These are phyloP conservation scores for Apiospora rasikravindrae DNA, from an alignment of 2,329 filamentous ascomycete genomes.

Conservation along the genomic window DNA sequence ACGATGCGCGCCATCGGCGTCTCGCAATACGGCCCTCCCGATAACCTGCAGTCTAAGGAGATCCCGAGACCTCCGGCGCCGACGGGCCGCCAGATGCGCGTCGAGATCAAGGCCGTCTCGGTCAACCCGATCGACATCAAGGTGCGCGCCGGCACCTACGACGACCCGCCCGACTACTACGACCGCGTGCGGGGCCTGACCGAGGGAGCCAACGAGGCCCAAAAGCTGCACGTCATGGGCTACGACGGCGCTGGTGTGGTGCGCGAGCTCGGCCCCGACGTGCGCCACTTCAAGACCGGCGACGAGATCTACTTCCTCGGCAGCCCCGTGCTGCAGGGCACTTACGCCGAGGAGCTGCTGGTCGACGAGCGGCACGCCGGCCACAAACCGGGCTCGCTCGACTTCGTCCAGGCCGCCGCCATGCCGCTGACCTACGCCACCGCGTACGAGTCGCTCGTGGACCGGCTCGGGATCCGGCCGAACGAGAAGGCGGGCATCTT, in stretches of 20 bases:
- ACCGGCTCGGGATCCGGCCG: constrained; percentile 39
- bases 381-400: constrained; percentile 44
- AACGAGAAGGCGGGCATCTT: constrained; percentile 45
- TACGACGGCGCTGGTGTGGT: constrained; percentile 49
- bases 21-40: constrained; percentile 29
- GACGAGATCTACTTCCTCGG: constrained; percentile 51
- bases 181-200: constrained; percentile 33
- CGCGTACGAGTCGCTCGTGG: constrained; percentile 49
- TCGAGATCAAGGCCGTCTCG: constrained; percentile 38
- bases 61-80: constrained; percentile 30
- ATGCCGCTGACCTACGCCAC: constrained; percentile 51
- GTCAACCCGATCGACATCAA: constrained; percentile 49
- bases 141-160: constrained; percentile 40
- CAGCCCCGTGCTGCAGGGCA: constrained; percentile 44
- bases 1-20: constrained; percentile 33
- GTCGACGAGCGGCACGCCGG: constrained; percentile 46
- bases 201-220: too few relatives aligned
- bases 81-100: constrained; percentile 31
- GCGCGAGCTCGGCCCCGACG: constrained; percentile 38
- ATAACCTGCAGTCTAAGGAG: constrained; percentile 28
- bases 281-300: constrained; percentile 43
- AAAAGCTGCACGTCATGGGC: constrained; percentile 47
- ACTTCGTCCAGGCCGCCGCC: constrained; percentile 47
- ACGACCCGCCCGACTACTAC: constrained; percentile 45
- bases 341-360: constrained; percentile 48